Evolutionary conservation across 1,284 basidiomycete species (phyloP).

Genomic region (Macrocystidia cucumis): DNA sequence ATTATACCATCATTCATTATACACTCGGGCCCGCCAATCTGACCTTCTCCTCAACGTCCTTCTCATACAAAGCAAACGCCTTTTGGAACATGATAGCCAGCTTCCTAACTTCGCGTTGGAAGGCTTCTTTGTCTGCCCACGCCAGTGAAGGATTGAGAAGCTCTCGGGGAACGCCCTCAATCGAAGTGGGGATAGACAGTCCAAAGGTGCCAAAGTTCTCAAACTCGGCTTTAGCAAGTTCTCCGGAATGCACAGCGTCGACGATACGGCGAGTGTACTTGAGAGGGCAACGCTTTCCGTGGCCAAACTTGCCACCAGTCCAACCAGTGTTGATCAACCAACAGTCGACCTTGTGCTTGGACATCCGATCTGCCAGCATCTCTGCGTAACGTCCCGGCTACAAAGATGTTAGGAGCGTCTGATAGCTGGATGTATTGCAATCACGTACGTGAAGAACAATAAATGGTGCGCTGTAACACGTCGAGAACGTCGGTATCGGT

Average conservation of each 20-base stretch:
- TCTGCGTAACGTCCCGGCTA: slow-evolving; percentile 91
- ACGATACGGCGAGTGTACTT: slow-evolving; percentile 95
- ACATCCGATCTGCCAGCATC: slow-evolving; percentile 97
- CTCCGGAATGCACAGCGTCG: slow-evolving; percentile 94
- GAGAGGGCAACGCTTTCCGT: slow-evolving; percentile 89
- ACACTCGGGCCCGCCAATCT: slow-evolving; percentile 80
- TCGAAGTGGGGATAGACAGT: slow-evolving; percentile 72
- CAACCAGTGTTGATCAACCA: slow-evolving; percentile 99
- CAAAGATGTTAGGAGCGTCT: slow-evolving; percentile 14
- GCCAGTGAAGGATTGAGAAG: slow-evolving; percentile 82
- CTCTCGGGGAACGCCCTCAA: slow-evolving; percentile 84
- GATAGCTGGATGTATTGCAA: not conserved
- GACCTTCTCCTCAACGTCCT: slow-evolving; percentile 74
- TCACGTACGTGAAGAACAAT: slow-evolving; percentile 84
- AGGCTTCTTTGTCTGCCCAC: slow-evolving; percentile 84
- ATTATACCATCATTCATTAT: too few species aligned
- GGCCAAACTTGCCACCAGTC: slow-evolving; percentile 93
- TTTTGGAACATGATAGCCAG: slow-evolving; percentile 89
- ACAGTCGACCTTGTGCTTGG: slow-evolving; percentile 86
- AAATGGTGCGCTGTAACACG: slow-evolving; percentile 98
- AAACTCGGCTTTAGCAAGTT: slow-evolving; percentile 82
- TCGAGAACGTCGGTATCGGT: slow-evolving; percentile 98
- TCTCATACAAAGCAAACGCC: slow-evolving; percentile 87
- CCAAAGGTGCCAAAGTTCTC: slow-evolving; percentile 80
- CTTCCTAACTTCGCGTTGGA: slow-evolving; percentile 79